Percentiles rank a stretch among this genome's conserved stretches.
phyloP scores from a whole-genome alignment of 768 basidiomycete species.

The Hygrophorus russula region DNA sequence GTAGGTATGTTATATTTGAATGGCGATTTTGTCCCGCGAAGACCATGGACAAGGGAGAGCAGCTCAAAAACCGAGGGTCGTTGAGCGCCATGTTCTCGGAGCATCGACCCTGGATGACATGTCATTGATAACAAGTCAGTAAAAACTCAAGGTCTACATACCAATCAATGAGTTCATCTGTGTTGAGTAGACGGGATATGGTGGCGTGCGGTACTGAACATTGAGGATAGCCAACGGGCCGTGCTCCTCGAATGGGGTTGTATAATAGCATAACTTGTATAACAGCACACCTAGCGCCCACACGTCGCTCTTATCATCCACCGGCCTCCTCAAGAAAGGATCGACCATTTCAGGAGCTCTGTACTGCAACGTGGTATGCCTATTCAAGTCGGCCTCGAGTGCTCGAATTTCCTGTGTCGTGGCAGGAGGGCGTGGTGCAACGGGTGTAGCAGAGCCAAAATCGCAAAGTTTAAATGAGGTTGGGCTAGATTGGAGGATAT shows the following conservation, averaged over 20 bases:
- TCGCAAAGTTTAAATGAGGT: constrained; percentile 94
- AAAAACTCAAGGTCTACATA: constrained; percentile 21
- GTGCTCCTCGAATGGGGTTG: constrained; percentile 97
- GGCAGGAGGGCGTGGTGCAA: constrained; percentile 58
- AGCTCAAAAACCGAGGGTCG: constrained; percentile 85
- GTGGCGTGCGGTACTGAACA: constrained; percentile 87
- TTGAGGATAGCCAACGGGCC: constrained; percentile 94
- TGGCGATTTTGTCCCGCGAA: constrained; percentile 79
- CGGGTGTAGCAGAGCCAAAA: constrained; percentile 86
- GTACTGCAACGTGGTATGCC: constrained; percentile 94
- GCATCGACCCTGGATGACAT: constrained; percentile 63
- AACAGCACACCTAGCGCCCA: constrained; percentile 97
- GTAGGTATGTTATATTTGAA: constrained; percentile 55
- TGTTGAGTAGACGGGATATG: constrained; percentile 78
- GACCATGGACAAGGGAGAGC: constrained; percentile 68
- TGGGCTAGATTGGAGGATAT: constrained; percentile 82
- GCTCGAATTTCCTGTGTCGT: constrained; percentile 77
- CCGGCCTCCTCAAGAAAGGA: constrained; percentile 65
- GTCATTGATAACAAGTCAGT: not conserved
- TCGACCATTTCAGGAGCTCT: constrained; percentile 99
- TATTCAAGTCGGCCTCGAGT: constrained; percentile 84
- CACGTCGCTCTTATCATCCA: constrained; percentile 92
- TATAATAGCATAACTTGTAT: constrained; percentile 99
- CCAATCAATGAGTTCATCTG: constrained; percentile 79
- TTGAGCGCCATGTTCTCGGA: constrained; percentile 80